These are phyloP conservation scores for Naegleria gruberi DNA, from an alignment of 208 protist species.

Conservation along the genomic window DNA sequence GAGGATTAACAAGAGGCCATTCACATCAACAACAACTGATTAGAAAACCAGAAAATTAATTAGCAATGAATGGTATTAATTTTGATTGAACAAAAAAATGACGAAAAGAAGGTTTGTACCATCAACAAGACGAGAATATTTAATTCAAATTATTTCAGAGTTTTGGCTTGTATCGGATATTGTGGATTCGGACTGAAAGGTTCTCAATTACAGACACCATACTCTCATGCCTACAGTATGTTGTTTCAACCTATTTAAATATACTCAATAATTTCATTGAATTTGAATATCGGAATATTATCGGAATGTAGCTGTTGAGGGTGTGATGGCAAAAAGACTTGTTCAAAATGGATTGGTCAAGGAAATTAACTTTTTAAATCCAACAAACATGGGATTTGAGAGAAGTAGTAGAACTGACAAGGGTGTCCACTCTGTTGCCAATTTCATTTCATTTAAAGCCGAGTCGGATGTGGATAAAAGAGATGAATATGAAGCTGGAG, in stretches of 20 bases:
- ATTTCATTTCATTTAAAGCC: not conserved
- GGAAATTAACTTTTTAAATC: not conserved
- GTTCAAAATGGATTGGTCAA: not conserved
- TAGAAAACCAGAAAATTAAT: too few relatives aligned
- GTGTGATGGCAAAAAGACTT: not conserved
- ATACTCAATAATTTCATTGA: not conserved
- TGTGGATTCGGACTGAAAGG: not conserved
- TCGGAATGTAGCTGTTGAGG: not conserved
- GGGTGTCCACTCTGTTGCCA: not conserved
- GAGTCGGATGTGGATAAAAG: not conserved
- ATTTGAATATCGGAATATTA: not conserved
- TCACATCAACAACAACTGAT: too few relatives aligned
- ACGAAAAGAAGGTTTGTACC: too few relatives aligned
- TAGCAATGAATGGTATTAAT: too few relatives aligned
- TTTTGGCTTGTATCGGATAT: not conserved
- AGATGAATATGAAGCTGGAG: not conserved
- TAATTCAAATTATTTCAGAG: too few relatives aligned
- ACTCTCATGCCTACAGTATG: not conserved
- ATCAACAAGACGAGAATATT: too few relatives aligned
- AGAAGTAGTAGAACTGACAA: slow-evolving; percentile 13
- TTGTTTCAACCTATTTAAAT: not conserved
- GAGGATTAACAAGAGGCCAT: too few relatives aligned
- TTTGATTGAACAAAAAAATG: too few relatives aligned
- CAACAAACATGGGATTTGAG: not conserved
- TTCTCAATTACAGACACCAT: not conserved